These are phyloP conservation scores for Conoideocrella luteorostrata DNA, from an alignment of 2,329 filamentous ascomycete genomes.

Conservation along the genomic window DNA sequence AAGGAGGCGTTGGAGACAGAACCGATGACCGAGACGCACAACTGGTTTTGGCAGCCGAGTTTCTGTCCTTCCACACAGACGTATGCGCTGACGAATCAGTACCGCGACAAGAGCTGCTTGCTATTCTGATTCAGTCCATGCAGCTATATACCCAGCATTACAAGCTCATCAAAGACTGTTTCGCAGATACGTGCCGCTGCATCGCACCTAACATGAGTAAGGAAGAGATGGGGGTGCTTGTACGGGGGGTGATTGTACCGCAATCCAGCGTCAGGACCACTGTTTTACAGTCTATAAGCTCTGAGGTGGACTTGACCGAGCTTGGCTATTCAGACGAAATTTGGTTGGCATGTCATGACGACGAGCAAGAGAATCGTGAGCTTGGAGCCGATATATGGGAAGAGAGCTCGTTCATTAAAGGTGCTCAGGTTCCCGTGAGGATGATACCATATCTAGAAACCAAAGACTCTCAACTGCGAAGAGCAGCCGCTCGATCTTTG, in stretches of 20 bases:
- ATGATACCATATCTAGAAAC: slow-evolving; percentile 76
- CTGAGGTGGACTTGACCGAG: slow-evolving; percentile 87
- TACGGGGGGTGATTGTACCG: slow-evolving; percentile 71
- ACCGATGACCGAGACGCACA: slow-evolving; percentile 83
- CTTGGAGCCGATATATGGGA: slow-evolving; percentile 89
- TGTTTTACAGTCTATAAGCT: slow-evolving; percentile 81
- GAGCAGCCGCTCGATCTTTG: slow-evolving; percentile 75
- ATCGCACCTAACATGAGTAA: slow-evolving; percentile 73
- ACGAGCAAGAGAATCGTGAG: slow-evolving; percentile 78
- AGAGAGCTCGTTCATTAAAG: slow-evolving; percentile 73
- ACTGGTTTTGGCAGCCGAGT: slow-evolving; percentile 79
- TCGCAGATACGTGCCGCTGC: slow-evolving; percentile 78
- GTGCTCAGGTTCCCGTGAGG: slow-evolving; percentile 55
- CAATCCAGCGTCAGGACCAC: slow-evolving; percentile 76
- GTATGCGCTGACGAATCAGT: slow-evolving; percentile 68
- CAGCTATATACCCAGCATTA: slow-evolving; percentile 88
- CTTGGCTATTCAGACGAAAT: slow-evolving; percentile 82
- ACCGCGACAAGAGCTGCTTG: slow-evolving; percentile 68
- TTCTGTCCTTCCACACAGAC: slow-evolving; percentile 82
- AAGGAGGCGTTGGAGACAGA: slow-evolving; percentile 67
- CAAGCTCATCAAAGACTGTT: slow-evolving; percentile 87
- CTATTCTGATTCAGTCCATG: slow-evolving; percentile 72
- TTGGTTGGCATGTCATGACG: slow-evolving; percentile 89
- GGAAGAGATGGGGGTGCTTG: slow-evolving; percentile 68
- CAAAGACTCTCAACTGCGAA: slow-evolving; percentile 72